Base-by-base conservation (phyloP, 768 basidiomycete genomes). In the Mycena amicta region DNA sequence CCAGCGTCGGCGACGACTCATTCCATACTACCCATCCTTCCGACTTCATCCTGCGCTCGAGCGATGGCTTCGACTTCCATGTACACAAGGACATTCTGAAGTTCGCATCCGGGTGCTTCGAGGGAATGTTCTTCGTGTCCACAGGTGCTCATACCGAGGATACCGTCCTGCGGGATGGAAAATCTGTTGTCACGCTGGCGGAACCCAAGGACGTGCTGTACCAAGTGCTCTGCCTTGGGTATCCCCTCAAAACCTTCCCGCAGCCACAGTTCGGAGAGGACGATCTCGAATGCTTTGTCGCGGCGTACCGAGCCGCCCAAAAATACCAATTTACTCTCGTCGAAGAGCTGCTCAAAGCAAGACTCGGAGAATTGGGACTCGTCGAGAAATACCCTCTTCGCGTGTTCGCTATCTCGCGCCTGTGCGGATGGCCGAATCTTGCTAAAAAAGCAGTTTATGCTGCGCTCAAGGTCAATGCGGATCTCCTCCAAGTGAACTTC, bases 251-350 rank as follows among this genome's bases (percentile, higher is more conserved):
- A n/a, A 39, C 25, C 15, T 30, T 25, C 16, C 41, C 12, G 4
- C 23, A 52, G n/a, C 50, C 2, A n/a, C 52, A 47, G n/a, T 43
- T 46, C 8, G 2, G 3, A 33, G n/a, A 3, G 28, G 46, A 25
- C 8, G 54, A 46, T 27, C 54, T 55, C 2, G 56, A 57, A 20
- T 39, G 30, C 22, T n/a, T 46, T 18, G 13, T 23, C 28, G 50
- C 51, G 2, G 16, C 45, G 1, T 29, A 26, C 18, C 5, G 33
- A 23, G 56, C 56, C 16, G 56, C 56, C 3, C 27, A 57, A 23
- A 57, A 57, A 33, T 57, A 57, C 31, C 29, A 37, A 25, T 57
- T 57, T 29, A 30, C 49, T 11, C 5, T n/a, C 25, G 50, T 39
- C 22, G 39, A 52, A 22, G n/a, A 20, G 8, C 23, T 52, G 22